Evolutionary conservation across 2,329 filamentous ascomycete genomes (phyloP).

Genomic region (Zymoseptoria tritici): DNA sequence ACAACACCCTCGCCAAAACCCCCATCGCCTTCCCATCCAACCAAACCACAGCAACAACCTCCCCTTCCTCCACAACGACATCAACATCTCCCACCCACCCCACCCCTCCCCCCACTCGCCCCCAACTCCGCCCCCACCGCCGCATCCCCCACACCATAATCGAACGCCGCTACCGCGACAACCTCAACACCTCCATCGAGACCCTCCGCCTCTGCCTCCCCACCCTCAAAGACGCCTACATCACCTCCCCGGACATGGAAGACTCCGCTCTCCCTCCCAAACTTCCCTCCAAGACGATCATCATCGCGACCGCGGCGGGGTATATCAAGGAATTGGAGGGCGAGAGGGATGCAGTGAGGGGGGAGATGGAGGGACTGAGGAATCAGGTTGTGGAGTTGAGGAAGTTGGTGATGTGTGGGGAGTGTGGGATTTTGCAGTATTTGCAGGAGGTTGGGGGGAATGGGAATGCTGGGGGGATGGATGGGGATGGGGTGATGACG

Average conservation of each 20-base stretch:
- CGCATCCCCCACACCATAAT: conserved; percentile 37
- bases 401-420: conserved; percentile 40
- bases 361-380: conserved; percentile 34
- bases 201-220: conserved; percentile 34
- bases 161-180: conserved; percentile 41
- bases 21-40: neutral
- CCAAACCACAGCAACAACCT: neutral
- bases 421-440: conserved; percentile 30
- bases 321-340: conserved; percentile 42
- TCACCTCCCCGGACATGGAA: conserved; percentile 37
- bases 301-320: conserved; percentile 39
- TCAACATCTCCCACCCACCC: too few relatives aligned
- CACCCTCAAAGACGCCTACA: conserved; percentile 32
- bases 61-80: neutral
- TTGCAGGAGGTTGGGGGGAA: conserved; percentile 13
- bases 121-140: conserved; percentile 12
- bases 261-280: conserved; percentile 36
- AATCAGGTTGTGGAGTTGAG: conserved; percentile 37
- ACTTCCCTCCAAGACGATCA: conserved; percentile 38
- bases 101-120: too few relatives aligned
- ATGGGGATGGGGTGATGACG: conserved; percentile 1
- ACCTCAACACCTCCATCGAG: conserved; percentile 40
- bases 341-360: conserved; percentile 33
- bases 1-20: neutral
- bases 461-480: neutral